A percentile compares a stretch with the other conserved stretches of the same genome.
Evolutionary conservation across 805 yeast genomes (phyloP).

Genomic region (Teunomyces panamensis): DNA sequence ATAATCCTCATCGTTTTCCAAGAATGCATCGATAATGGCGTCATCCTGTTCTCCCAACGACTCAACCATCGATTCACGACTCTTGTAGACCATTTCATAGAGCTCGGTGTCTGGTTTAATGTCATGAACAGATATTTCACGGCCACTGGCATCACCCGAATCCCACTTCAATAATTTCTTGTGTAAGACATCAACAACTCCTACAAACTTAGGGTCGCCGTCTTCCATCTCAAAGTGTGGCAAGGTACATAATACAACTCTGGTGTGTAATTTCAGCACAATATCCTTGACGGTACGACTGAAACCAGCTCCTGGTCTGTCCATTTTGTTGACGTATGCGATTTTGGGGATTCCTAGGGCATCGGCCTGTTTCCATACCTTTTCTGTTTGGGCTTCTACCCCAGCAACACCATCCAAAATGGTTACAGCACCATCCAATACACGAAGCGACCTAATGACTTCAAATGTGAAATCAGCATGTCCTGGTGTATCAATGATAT

Average conservation of each 20-base stretch:
- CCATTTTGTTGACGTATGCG: conserved; percentile 91
- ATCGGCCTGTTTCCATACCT: conserved; percentile 89
- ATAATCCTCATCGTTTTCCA: conserved; percentile 69
- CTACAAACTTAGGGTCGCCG: conserved; percentile 50
- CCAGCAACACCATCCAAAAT: conserved; percentile 96
- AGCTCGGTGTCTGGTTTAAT: conserved; percentile 29
- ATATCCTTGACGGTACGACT: conserved; percentile 86
- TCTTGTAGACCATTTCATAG: conserved; percentile 48
- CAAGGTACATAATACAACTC: conserved; percentile 69
- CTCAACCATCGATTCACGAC: conserved; percentile 78
- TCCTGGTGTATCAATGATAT: conserved; percentile 95
- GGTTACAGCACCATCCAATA: conserved; percentile 91
- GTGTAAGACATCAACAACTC: conserved; percentile 74
- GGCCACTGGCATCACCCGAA: conserved; percentile 45
- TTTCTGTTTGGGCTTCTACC: conserved; percentile 96
- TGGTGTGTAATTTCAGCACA: conserved; percentile 68
- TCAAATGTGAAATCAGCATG: conserved; percentile 97
- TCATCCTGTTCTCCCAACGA: conserved; percentile 84
- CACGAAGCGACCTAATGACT: conserved; percentile 84
- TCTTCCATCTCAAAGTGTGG: conserved; percentile 56
- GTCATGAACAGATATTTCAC: conserved; percentile 46
- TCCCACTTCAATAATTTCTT: conserved; percentile 58
- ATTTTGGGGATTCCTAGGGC: conserved; percentile 68
- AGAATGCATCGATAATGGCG: conserved; percentile 65
- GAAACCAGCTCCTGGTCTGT: conserved; percentile 92